Evolutionary conservation across 1,139 yeast genomes (phyloP).

Genomic region (Suhomyces guaymorum): DNA sequence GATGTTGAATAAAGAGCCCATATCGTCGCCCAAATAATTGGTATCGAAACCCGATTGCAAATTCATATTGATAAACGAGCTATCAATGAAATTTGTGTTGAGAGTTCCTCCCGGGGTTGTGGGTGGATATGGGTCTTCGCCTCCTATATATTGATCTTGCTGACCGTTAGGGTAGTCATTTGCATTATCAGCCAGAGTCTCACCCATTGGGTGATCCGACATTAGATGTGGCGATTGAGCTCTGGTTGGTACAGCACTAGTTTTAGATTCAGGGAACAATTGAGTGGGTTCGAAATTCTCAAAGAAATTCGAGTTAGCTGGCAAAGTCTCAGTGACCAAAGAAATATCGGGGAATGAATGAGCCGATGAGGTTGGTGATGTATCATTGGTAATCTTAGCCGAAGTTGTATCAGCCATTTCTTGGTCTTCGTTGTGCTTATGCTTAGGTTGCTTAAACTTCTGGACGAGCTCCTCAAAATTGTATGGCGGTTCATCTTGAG

Average conservation of each 20-base stretch:
- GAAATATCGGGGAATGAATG: constrained; percentile 49
- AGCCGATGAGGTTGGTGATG: constrained; percentile 42
- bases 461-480: constrained; percentile 38
- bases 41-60: constrained; percentile 42
- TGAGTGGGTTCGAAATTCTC: constrained; percentile 53
- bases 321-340: constrained; percentile 47
- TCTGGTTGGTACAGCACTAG: constrained; percentile 41
- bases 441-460: constrained; percentile 26
- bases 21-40: constrained; percentile 35
- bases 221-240: constrained; percentile 34
- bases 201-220: constrained; percentile 1
- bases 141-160: constrained; percentile 7
- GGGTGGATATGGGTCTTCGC: constrained; percentile 18
- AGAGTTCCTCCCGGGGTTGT: constrained; percentile 37
- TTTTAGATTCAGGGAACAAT: constrained; percentile 43
- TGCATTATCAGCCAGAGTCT: constrained; percentile 2
- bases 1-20: constrained; percentile 34
- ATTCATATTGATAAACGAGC: constrained; percentile 47
- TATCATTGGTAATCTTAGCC: constrained; percentile 23
- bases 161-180: constrained; percentile 11
- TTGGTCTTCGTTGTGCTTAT: constrained; percentile 7
- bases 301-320: constrained; percentile 42
- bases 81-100: constrained; percentile 47
- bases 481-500: too few relatives aligned
- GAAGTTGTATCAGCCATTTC: constrained; percentile 1